Evolutionary conservation across 2,329 filamentous ascomycete genomes (phyloP).

Genomic region (Ceratocystis papillata): DNA sequence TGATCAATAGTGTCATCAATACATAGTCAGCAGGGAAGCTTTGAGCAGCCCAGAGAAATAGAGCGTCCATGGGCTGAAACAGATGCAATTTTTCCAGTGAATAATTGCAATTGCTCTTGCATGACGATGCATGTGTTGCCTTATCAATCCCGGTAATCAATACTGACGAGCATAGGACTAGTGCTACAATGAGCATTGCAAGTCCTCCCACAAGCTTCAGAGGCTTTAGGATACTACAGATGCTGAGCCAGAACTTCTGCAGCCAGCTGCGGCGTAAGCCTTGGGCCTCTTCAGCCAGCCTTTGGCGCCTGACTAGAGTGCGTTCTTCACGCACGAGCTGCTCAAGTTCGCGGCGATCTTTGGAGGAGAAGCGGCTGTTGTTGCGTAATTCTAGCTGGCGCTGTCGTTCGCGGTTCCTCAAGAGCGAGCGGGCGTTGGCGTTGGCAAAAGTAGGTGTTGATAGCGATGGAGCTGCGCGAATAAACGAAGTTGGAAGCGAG

Average conservation of each 20-base stretch:
- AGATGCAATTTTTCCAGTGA: slow-evolving; percentile 78
- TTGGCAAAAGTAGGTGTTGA: slow-evolving; percentile 70
- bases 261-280: slow-evolving; percentile 43
- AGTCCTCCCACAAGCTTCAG: slow-evolving; percentile 80
- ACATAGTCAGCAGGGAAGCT: slow-evolving; percentile 89
- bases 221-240: slow-evolving; percentile 72
- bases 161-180: slow-evolving; percentile 83
- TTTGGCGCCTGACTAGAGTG: slow-evolving; percentile 78
- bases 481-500: slow-evolving; percentile 76
- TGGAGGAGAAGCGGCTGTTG: slow-evolving; percentile 65
- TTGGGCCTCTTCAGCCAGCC: slow-evolving; percentile 70
- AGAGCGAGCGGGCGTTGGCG: slow-evolving; percentile 67
- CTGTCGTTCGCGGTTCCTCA: slow-evolving; percentile 82
- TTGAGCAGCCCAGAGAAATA: slow-evolving; percentile 68
- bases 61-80: slow-evolving; percentile 90
- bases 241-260: slow-evolving; percentile 65
- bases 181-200: slow-evolving; percentile 59
- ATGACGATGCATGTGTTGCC: slow-evolving; percentile 81
- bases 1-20: slow-evolving; percentile 70
- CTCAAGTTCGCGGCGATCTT: slow-evolving; percentile 82
- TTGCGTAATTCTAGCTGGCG: slow-evolving; percentile 81
- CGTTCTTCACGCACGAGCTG: slow-evolving; percentile 80
- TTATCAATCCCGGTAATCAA: slow-evolving; percentile 93
- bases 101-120: slow-evolving; percentile 83
- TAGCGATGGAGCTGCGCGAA: slow-evolving; percentile 80